These are phyloP conservation scores for Alternaria sp. DNA, from an alignment of 2,329 filamentous ascomycete genomes.

Conservation along the genomic window DNA sequence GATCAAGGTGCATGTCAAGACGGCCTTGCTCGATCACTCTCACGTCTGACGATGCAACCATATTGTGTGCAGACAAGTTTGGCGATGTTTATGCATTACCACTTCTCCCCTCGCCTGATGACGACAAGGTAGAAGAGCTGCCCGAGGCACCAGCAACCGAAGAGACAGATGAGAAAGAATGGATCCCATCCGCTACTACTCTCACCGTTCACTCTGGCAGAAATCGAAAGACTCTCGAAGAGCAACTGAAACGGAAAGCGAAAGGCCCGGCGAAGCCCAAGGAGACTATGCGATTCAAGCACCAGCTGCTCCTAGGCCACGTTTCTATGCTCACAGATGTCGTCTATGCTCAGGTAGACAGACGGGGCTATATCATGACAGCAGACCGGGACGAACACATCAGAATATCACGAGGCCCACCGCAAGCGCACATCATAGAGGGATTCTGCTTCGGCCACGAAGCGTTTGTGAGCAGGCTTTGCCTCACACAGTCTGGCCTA, in stretches of 20 bases:
- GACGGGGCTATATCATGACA: slow-evolving; percentile 68
- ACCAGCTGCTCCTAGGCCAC: slow-evolving; percentile 83
- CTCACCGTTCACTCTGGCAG: slow-evolving; percentile 67
- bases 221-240: slow-evolving; percentile 64
- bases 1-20: slow-evolving; percentile 81
- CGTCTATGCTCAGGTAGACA: slow-evolving; percentile 56
- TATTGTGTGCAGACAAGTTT: slow-evolving; percentile 92
- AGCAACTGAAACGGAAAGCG: slow-evolving; percentile 59
- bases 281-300: slow-evolving; percentile 67
- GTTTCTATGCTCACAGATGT: slow-evolving; percentile 93
- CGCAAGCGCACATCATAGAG: slow-evolving; percentile 88
- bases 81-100: slow-evolving; percentile 94
- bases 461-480: slow-evolving; percentile 81
- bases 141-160: slow-evolving; percentile 23
- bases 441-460: slow-evolving; percentile 86
- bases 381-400: slow-evolving; percentile 83
- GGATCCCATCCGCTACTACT: slow-evolving; percentile 61
- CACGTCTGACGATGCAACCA: slow-evolving; percentile 71
- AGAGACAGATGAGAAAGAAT: slow-evolving; percentile 44
- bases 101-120: slow-evolving; percentile 59
- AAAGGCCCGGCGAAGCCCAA: slow-evolving; percentile 54
- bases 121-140: slow-evolving; percentile 27
- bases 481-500: slow-evolving; percentile 66
- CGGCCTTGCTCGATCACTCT: slow-evolving; percentile 79
- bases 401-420: slow-evolving; percentile 79